A percentile compares a stretch with the other conserved stretches of the same genome.
Conservation (phyloP, 768 basidiomycete species). For the Panaeolus cyanescens region DNA sequence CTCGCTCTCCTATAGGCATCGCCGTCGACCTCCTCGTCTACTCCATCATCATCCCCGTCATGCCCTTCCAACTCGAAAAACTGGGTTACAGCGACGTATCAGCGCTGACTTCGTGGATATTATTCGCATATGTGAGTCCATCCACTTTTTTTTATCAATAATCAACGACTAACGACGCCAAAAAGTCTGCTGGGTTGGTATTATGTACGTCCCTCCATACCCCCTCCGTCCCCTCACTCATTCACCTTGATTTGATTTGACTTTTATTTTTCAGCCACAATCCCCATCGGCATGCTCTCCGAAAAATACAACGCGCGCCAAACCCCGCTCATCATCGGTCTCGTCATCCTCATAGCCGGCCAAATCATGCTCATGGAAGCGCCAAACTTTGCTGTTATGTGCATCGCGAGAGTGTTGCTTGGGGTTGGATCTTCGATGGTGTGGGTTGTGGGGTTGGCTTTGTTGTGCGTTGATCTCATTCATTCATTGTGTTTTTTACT, state of each 20-base stretch:
- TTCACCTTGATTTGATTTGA: no score
- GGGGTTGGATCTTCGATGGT: constrained; percentile 62
- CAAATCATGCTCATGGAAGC: constrained; percentile 68
- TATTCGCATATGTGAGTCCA: constrained; percentile 55
- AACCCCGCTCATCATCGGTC: constrained; percentile 50
- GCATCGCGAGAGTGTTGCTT: constrained; percentile 57
- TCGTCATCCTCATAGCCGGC: constrained; percentile 50
- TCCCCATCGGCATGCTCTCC: constrained; percentile 58
- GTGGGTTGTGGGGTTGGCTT: constrained; percentile 63
- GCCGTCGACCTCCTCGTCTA: constrained; percentile 60
- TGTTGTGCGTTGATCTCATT: constrained; percentile 40
- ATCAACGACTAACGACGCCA: no score
- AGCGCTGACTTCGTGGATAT: constrained; percentile 57
- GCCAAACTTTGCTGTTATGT: constrained; percentile 56
- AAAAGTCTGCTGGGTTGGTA: constrained; percentile 57
- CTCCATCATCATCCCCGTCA: constrained; percentile 61
- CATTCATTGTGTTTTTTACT: no score
- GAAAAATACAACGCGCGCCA: constrained; percentile 50
- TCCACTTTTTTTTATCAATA: background rate
- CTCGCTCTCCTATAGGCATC: no score
- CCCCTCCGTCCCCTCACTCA: no score
- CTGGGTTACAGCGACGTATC: constrained; percentile 49
- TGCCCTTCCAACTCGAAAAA: constrained; percentile 61
- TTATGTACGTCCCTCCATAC: constrained; percentile 44
- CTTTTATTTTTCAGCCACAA: constrained; percentile 40